These are phyloP conservation scores for Phytophthora parvispora DNA, from an alignment of 352 stramenopile species.

Conservation along the genomic window DNA sequence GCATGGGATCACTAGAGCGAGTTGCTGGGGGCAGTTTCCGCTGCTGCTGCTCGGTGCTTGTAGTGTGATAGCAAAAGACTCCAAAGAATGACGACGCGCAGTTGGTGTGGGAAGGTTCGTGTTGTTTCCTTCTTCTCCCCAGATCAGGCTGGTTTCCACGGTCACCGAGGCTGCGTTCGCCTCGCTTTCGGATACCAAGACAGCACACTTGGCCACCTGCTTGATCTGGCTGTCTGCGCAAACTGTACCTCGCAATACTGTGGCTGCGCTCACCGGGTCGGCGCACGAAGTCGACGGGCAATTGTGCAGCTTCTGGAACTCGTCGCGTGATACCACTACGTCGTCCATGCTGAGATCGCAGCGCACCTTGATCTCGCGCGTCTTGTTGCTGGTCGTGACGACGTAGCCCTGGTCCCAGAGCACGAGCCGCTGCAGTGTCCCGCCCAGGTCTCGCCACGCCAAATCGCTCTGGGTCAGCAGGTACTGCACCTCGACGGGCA, in stretches of 20 bases:
- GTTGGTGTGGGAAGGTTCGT: conserved; percentile 48
- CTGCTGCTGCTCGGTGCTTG: conserved; percentile 5
- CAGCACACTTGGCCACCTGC: conserved; percentile 44
- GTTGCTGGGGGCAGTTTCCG: conserved; percentile 28
- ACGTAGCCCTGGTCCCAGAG: conserved; percentile 69
- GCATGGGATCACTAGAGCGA: conserved; percentile 55
- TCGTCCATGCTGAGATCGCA: conserved; percentile 63
- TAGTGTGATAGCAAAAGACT: conserved; percentile 54
- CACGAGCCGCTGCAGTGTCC: conserved; percentile 61
- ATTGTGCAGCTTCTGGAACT: conserved; percentile 37
- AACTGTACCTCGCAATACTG: conserved; percentile 18
- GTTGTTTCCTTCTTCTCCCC: conserved; percentile 59
- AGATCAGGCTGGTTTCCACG: conserved; percentile 42
- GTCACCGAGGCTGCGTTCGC: conserved; percentile 18
- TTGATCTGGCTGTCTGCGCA: conserved; percentile 44
- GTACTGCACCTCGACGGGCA: conserved; percentile 46
- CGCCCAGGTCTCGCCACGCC: conserved; percentile 47
- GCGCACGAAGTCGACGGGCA: conserved; percentile 35
- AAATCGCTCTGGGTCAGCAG: conserved; percentile 28
- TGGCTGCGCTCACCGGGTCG: conserved; percentile 14
- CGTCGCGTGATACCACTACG: conserved; percentile 32
- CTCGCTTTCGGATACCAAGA: conserved; percentile 31
- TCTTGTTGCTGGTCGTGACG: conserved; percentile 34
- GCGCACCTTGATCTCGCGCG: conserved; percentile 28
- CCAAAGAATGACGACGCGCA: conserved; percentile 39